phyloP scores from a whole-genome alignment of 2,329 filamentous ascomycete genomes.

The Akanthomyces lecanii region DNA sequence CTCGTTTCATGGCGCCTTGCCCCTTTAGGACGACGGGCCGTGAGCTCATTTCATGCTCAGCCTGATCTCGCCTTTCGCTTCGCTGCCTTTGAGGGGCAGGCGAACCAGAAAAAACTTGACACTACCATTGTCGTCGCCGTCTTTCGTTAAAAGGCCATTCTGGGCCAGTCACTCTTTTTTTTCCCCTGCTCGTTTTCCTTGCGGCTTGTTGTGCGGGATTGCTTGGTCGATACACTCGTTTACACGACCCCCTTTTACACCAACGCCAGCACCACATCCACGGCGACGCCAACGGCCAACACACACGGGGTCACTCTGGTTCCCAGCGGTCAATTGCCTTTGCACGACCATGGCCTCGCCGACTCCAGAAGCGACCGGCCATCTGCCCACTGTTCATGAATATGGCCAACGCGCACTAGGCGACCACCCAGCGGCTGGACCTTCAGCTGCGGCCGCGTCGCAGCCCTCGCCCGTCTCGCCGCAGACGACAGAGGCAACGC shows the following conservation, averaged over 20 bases:
- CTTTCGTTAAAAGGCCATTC: not conserved
- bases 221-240: not conserved
- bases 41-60: not conserved
- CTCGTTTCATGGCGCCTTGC: not conserved
- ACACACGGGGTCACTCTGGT: not conserved
- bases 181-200: not conserved
- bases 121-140: not conserved
- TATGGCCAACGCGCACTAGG: not conserved
- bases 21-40: not conserved
- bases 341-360: not conserved
- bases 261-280: not conserved
- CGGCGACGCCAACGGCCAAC: not conserved
- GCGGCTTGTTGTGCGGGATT: not conserved
- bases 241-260: not conserved
- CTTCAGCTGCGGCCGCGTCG: not conserved
- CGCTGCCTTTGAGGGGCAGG: not conserved
- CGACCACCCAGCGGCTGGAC: not conserved
- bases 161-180: constrained; percentile 9
- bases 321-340: not conserved
- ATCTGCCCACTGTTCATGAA: not conserved
- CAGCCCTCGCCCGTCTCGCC: constrained; percentile 6
- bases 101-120: not conserved
- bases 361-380: not conserved
- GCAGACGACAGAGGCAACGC: not conserved
- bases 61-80: not conserved